Evolutionary conservation across 257 asterid species (phyloP).

Genomic region (Striga asiatica): DNA sequence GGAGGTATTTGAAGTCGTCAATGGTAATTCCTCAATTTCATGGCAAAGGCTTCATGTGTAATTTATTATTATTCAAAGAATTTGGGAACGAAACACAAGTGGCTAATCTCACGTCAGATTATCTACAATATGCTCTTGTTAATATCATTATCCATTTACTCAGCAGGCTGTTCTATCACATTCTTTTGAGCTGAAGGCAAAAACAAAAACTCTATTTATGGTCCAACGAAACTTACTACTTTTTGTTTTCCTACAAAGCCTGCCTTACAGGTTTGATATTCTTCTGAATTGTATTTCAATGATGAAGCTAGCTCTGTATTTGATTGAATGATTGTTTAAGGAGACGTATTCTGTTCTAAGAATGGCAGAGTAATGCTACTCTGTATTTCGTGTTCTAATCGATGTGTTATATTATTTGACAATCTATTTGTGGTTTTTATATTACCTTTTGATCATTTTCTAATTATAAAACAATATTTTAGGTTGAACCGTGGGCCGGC

Average conservation of each 20-base stretch:
- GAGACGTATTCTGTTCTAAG: slow-evolving; percentile 82
- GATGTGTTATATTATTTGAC: too few species aligned
- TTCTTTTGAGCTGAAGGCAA: slow-evolving; percentile 84
- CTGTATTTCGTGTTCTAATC: too few species aligned
- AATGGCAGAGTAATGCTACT: too few species aligned
- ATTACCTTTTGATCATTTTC: too few species aligned
- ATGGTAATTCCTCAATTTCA: slow-evolving; percentile 75
- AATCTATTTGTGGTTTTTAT: too few species aligned
- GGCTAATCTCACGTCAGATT: not conserved
- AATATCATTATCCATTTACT: slow-evolving; percentile 12
- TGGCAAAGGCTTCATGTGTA: slow-evolving; percentile 95
- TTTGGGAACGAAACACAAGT: not conserved
- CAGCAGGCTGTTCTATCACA: slow-evolving; percentile 66
- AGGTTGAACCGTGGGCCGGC: too few species aligned
- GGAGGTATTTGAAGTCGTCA: slow-evolving; percentile 44
- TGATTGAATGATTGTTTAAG: slow-evolving; percentile 29
- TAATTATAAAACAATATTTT: too few species aligned
- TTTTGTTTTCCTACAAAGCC: slow-evolving; percentile 82
- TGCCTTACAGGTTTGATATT: slow-evolving; percentile 57
- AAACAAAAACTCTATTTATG: slow-evolving; percentile 48
- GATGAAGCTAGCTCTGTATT: slow-evolving; percentile 1
- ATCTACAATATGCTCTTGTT: not conserved
- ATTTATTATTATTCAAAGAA: slow-evolving; percentile 21
- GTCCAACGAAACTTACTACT: slow-evolving; percentile 68
- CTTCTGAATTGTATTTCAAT: not conserved